phyloP scores from a whole-genome alignment of 768 basidiomycete species.

The Phylloporus scabripes region DNA sequence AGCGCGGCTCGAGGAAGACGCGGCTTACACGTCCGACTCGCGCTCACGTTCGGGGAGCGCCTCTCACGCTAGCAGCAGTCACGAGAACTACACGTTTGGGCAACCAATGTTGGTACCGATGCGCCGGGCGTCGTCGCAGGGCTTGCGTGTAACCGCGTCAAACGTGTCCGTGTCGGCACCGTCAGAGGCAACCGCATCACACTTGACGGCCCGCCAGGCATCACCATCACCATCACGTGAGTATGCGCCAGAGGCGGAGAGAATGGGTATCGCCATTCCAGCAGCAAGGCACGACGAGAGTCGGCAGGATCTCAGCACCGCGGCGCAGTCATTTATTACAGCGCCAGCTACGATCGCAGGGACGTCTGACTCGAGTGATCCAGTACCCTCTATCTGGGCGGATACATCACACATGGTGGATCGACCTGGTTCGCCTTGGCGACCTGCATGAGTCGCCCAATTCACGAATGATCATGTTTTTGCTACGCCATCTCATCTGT shows the following conservation, averaged over 20 bases:
- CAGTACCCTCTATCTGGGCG: constrained; percentile 46
- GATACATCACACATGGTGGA: constrained; percentile 41
- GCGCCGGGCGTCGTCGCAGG: constrained; percentile 15
- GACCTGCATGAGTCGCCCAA: constrained; percentile 31
- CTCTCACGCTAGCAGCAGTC: constrained; percentile 37
- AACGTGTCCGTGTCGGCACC: constrained; percentile 21
- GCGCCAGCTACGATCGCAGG: constrained; percentile 55
- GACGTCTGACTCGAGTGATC: constrained; percentile 47
- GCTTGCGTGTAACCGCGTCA: constrained; percentile 15
- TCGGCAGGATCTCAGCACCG: constrained; percentile 62
- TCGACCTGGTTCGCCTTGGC: constrained; percentile 34
- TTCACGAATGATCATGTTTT: neutral
- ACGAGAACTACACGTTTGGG: constrained; percentile 75
- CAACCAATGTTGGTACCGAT: constrained; percentile 40
- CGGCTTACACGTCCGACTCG: constrained; percentile 32
- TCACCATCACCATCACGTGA: constrained; percentile 1
- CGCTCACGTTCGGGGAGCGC: constrained; percentile 42
- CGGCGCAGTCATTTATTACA: constrained; percentile 64
- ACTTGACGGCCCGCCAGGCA: constrained; percentile 16
- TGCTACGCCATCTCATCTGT: neutral
- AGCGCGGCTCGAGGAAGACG: constrained; percentile 58
- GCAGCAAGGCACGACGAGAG: constrained; percentile 30
- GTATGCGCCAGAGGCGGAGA: constrained; percentile 7
- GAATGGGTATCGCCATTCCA: constrained; percentile 25
- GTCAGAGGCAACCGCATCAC: constrained; percentile 23